phyloP scores from a whole-genome alignment of 2,329 filamentous ascomycete genomes.

The Venturia carpophila region DNA sequence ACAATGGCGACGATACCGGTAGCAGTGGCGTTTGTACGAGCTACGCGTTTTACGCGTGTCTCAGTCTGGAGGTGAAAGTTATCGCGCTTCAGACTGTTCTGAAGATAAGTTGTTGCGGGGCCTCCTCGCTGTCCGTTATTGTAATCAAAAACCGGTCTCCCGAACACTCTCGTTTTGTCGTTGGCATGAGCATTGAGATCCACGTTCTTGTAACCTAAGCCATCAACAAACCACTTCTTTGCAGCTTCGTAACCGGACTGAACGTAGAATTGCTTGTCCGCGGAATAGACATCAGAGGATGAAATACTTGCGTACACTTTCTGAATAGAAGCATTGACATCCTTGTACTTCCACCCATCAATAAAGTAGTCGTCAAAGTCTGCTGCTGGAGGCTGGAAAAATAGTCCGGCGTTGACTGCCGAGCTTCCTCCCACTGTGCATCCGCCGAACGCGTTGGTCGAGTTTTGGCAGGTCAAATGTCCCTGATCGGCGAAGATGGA shows the following conservation, averaged over 20 bases:
- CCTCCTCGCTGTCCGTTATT: slow-evolving; percentile 44
- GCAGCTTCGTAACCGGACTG: slow-evolving; percentile 43
- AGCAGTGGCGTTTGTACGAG: slow-evolving; percentile 34
- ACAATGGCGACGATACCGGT: slow-evolving; percentile 36
- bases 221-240: slow-evolving; percentile 44
- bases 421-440: slow-evolving; percentile 47
- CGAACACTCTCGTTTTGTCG: slow-evolving; percentile 43
- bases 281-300: slow-evolving; percentile 38
- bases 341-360: slow-evolving; percentile 43
- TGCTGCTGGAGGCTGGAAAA: slow-evolving; percentile 45
- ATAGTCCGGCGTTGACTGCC: slow-evolving; percentile 48
- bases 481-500: slow-evolving; percentile 41
- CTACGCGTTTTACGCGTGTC: slow-evolving; percentile 39
- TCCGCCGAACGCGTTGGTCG: slow-evolving; percentile 39
- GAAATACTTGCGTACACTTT: slow-evolving; percentile 40
- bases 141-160: slow-evolving; percentile 43
- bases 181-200: slow-evolving; percentile 40
- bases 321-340: slow-evolving; percentile 41
- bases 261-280: slow-evolving; percentile 39
- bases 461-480: slow-evolving; percentile 36
- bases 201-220: slow-evolving; percentile 42
- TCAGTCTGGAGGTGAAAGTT: slow-evolving; percentile 42
- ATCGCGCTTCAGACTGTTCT: slow-evolving; percentile 34
- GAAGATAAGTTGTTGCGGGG: slow-evolving; percentile 43
- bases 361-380: slow-evolving; percentile 47